Conservation (phyloP, 805 yeast species). For the Metschnikowia peoriensis region DNA sequence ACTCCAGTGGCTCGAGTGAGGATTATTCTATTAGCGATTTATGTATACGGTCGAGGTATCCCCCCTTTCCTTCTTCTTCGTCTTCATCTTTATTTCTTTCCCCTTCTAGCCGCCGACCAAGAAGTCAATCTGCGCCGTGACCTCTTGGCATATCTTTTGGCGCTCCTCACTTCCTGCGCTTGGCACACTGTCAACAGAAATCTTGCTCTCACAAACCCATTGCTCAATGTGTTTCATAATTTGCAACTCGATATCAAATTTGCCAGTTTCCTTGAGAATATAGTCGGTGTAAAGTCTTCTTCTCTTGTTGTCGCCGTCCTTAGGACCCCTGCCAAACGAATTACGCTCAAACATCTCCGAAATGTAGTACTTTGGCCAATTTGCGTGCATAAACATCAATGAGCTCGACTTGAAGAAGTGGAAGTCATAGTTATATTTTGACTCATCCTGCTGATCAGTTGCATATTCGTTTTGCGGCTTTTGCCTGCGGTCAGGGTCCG, state of each 20-base stretch:
- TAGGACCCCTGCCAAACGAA: slow-evolving; percentile 29
- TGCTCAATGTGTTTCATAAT: slow-evolving; percentile 28
- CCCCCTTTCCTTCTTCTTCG: not conserved
- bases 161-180: slow-evolving; percentile 21
- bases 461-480: slow-evolving; percentile 17
- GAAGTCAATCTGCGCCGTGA: slow-evolving; percentile 25
- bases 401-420: slow-evolving; percentile 28
- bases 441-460: slow-evolving; percentile 19
- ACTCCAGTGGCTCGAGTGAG: slow-evolving; percentile 4
- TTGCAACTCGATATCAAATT: slow-evolving; percentile 29
- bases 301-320: slow-evolving; percentile 18
- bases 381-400: slow-evolving; percentile 36
- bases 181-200: slow-evolving; percentile 25
- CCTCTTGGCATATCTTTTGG: slow-evolving; percentile 23
- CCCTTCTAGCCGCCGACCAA: slow-evolving; percentile 11
- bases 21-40: not conserved
- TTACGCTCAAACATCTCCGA: slow-evolving; percentile 26
- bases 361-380: slow-evolving; percentile 35
- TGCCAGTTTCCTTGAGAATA: slow-evolving; percentile 24
- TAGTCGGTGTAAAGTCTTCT: slow-evolving; percentile 29
- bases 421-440: slow-evolving; percentile 26
- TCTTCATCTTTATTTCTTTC: not conserved
- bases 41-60: not conserved
- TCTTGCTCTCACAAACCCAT: slow-evolving; percentile 28
- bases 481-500: not conserved